These are phyloP conservation scores for Colletotrichum gloeosporioides DNA, from an alignment of 2,329 filamentous ascomycete species.

Conservation along the genomic window DNA sequence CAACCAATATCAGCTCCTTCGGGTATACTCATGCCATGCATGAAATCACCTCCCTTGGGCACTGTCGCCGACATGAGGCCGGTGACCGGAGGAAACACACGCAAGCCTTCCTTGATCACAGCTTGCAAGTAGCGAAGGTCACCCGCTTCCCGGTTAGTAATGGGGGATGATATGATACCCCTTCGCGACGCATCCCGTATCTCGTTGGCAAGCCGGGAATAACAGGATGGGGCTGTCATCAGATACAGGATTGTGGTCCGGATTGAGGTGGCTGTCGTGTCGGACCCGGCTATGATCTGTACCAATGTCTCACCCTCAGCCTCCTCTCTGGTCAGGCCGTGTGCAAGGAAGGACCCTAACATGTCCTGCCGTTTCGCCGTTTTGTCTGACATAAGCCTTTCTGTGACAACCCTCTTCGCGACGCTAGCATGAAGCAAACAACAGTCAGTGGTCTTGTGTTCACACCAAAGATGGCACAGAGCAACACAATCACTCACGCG, in stretches of 20 bases:
- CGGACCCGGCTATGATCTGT: conserved; percentile 41
- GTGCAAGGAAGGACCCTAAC: conserved; percentile 46
- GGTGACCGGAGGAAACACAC: conserved; percentile 49
- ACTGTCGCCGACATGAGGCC: conserved; percentile 39
- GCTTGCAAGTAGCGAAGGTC: conserved; percentile 54
- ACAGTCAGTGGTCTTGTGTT: not conserved
- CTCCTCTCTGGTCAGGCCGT: conserved; percentile 36
- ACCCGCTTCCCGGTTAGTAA: conserved; percentile 40
- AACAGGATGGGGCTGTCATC: conserved; percentile 52
- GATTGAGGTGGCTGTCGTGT: conserved; percentile 40
- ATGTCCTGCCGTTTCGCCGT: conserved; percentile 35
- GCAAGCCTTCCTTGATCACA: conserved; percentile 52
- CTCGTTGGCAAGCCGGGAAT: conserved; percentile 52
- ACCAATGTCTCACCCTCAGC: conserved; percentile 35
- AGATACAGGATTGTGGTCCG: conserved; percentile 57
- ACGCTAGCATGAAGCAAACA: conserved; percentile 13
- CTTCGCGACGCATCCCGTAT: conserved; percentile 40
- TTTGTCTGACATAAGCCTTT: conserved; percentile 24
- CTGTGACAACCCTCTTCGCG: conserved; percentile 26
- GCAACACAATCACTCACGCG: conserved; percentile 23
- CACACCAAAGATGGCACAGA: not conserved
- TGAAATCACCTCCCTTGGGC: conserved; percentile 40
- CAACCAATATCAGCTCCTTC: conserved; percentile 50
- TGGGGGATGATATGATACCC: conserved; percentile 30
- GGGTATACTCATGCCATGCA: conserved; percentile 46